phyloP scores from a whole-genome alignment of 2,329 filamentous ascomycete genomes.

The Xylariaceae sp. region DNA sequence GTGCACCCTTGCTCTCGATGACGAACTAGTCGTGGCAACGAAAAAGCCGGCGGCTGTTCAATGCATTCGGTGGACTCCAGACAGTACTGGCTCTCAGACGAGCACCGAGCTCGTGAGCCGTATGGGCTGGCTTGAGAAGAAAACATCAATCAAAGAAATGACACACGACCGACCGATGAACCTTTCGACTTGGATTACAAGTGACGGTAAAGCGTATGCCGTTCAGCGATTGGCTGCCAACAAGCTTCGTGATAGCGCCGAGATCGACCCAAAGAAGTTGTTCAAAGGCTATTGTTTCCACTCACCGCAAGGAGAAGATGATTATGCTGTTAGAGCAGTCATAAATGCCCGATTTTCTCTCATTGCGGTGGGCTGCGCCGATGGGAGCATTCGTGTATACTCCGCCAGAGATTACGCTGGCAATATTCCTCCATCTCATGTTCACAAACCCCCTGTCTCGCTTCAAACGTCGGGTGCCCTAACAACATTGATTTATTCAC shows the following conservation, averaged over 20 bases:
- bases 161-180: slow-evolving; percentile 97
- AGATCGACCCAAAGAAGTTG: slow-evolving; percentile 63
- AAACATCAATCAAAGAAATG: slow-evolving; percentile 77
- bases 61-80: slow-evolving; percentile 92
- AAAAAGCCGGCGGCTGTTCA: slow-evolving; percentile 91
- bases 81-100: slow-evolving; percentile 79
- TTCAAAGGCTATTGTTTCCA: slow-evolving; percentile 95
- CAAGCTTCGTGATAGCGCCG: slow-evolving; percentile 44
- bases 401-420: slow-evolving; percentile 90
- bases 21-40: slow-evolving; percentile 90
- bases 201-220: slow-evolving; percentile 84
- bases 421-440: slow-evolving; percentile 87
- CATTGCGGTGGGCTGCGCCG: slow-evolving; percentile 80
- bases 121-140: slow-evolving; percentile 84
- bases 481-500: slow-evolving; percentile 81
- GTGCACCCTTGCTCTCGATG: slow-evolving; percentile 84
- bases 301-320: slow-evolving; percentile 60
- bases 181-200: slow-evolving; percentile 87
- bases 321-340: slow-evolving; percentile 71
- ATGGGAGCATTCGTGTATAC: slow-evolving; percentile 85
- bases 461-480: slow-evolving; percentile 68
- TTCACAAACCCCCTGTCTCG: slow-evolving; percentile 71
- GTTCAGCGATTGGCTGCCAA: slow-evolving; percentile 69
- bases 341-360: slow-evolving; percentile 96
- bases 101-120: slow-evolving; percentile 86